phyloP scores from a whole-genome alignment of 2,329 filamentous ascomycete species.

The Penicillium decumbens region DNA sequence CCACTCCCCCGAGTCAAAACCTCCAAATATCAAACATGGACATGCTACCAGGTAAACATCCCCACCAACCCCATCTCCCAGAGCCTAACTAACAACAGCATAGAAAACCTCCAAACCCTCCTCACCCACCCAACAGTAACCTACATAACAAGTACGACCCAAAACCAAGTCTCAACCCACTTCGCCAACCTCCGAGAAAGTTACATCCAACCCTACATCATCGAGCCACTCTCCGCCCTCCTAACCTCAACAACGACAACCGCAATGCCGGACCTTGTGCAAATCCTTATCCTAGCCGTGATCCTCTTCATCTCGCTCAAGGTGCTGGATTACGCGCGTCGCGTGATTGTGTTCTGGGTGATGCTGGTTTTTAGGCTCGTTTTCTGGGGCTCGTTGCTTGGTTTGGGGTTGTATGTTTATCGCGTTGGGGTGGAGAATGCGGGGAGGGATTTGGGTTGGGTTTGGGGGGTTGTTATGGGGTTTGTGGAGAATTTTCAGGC shows the following conservation, averaged over 20 bases:
- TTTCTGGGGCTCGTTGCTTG: slow-evolving; percentile 60
- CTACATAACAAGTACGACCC: slow-evolving; percentile 18
- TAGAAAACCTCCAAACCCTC: slow-evolving; percentile 22
- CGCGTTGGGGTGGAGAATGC: slow-evolving; percentile 33
- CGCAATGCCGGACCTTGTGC: slow-evolving; percentile 33
- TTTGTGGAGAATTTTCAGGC: slow-evolving; percentile 56
- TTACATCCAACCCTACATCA: slow-evolving; percentile 51
- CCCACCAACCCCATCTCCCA: background rate
- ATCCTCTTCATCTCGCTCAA: slow-evolving; percentile 61
- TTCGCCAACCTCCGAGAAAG: slow-evolving; percentile 26
- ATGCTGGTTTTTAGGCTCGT: slow-evolving; percentile 58
- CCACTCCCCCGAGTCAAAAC: background rate
- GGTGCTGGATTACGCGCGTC: slow-evolving; percentile 64
- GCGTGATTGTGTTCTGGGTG: slow-evolving; percentile 72
- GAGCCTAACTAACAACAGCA: background rate
- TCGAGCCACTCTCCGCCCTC: slow-evolving; percentile 35
- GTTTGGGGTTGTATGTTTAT: slow-evolving; percentile 54
- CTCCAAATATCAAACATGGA: background rate
- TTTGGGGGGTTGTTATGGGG: slow-evolving; percentile 62
- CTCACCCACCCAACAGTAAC: slow-evolving; percentile 15
- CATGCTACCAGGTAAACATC: background rate
- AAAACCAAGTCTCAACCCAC: slow-evolving; percentile 18
- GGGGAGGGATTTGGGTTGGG: slow-evolving; percentile 40
- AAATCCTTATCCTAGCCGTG: slow-evolving; percentile 50
- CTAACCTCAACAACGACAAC: slow-evolving; percentile 26